Evolutionary conservation across 371 early-diverging fungal species (phyloP), one percentile per base, ranked within the genome.

Genomic region (Zopfochytrium polystomum): DNA sequence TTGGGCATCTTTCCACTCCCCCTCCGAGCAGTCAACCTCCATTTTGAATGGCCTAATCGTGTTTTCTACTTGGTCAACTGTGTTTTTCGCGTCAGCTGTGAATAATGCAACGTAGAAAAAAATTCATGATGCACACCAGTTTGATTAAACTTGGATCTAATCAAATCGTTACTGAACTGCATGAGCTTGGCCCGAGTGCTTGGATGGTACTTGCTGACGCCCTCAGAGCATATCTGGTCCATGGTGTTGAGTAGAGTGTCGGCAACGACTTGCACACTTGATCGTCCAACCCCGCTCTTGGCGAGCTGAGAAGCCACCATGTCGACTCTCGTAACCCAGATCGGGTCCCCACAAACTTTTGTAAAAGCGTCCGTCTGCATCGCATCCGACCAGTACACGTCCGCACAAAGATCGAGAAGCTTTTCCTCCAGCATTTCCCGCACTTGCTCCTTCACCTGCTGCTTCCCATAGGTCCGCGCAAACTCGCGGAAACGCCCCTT

Each of bases 11-110:
- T 77, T 74, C 98, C 98, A 98, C 68, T 96, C 98, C 60, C 82
- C 79, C 27, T 90, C 90, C 11, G 90, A 87, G 49, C 90, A 86
- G 60, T 96, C 96, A 3, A 95, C 90, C 76, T 96, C 97, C 60
- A 90, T 92, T 77, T 98, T 98, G 81, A 87, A 95, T 2, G 97
- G 98, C 74, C 96, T 98, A 74, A 98, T 93, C 4, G 95, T 92
- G 73, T 96, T 96, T 67, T 98, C 98, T 3, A 98, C 96, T 74
- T 95, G 95, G 66, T 96, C 97, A 9, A 93, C 88, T 56, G 57
- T 7, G 25, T n/a, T 15, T n/a, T n/a, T n/a, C n/a, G n/a, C 38
- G 26, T 18, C 18, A 18, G 1, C n/a, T 34, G 9, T 27, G 13
- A 6, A 0, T n/a, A 29, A 31, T 13, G 32, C 15, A 18, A 52